phyloP scores from a whole-genome alignment of 352 stramenopile genomes.

The Phytophthora rubi region DNA sequence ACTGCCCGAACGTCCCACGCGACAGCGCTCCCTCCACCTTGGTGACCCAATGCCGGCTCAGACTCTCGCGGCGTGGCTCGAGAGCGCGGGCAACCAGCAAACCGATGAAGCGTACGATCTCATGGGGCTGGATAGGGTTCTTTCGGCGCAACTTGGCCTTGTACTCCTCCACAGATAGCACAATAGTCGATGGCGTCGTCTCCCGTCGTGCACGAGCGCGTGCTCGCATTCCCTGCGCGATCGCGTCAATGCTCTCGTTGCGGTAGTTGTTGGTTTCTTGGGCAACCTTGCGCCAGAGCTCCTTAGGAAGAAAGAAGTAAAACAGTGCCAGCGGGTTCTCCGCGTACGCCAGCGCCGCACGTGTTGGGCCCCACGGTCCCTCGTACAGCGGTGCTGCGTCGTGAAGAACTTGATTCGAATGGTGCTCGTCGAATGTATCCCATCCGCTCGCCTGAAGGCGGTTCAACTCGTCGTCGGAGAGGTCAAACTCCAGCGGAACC shows the following conservation, averaged over 20 bases:
- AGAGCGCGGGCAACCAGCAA: too few species aligned
- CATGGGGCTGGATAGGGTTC: too few species aligned
- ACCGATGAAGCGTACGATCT: too few species aligned
- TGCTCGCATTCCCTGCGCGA: background rate
- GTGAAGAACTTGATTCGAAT: background rate
- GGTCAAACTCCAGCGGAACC: slow-evolving; percentile 1
- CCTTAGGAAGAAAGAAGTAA: slow-evolving; percentile 12
- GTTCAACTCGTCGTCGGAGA: background rate
- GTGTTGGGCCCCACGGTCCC: slow-evolving; percentile 1
- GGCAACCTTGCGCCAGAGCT: slow-evolving; percentile 5
- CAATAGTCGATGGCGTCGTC: background rate
- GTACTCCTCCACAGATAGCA: background rate
- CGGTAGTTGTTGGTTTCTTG: background rate
- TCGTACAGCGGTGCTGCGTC: slow-evolving; percentile 1
- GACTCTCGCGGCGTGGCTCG: too few species aligned
- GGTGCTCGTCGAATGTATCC: background rate
- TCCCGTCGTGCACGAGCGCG: background rate
- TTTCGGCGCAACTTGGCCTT: background rate
- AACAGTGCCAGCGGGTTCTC: slow-evolving; percentile 1
- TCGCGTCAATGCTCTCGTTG: background rate
- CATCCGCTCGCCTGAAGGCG: background rate
- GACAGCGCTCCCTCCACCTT: too few species aligned
- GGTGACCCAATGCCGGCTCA: too few species aligned
- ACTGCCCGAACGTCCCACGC: too few species aligned
- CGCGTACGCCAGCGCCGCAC: slow-evolving; percentile 3